A percentile compares a stretch with the other conserved stretches of the same genome.
Conservation (phyloP, 2,329 filamentous ascomycete species). For the Aureobasidium sp. region DNA sequence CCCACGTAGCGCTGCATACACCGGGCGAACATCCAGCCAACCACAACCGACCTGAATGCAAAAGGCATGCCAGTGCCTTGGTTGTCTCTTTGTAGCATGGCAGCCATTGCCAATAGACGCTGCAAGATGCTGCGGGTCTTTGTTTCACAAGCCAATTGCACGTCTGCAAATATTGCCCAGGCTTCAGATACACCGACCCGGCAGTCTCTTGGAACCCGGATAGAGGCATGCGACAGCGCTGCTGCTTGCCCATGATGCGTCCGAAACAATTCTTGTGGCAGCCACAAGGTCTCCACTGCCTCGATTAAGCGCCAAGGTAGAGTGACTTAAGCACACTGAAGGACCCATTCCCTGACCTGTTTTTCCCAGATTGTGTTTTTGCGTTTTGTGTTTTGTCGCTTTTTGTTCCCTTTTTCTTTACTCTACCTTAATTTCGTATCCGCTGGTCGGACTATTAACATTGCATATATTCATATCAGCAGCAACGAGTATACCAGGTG, state of each 20-base stretch:
- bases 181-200: not conserved
- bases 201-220: not conserved
- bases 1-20: slow-evolving; percentile 3
- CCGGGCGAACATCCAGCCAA: not conserved
- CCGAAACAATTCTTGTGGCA: not conserved
- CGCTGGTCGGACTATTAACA: slow-evolving; percentile 37
- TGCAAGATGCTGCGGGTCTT: not conserved
- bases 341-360: slow-evolving; percentile 16
- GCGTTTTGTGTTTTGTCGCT: slow-evolving; percentile 16
- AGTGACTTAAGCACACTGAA: not conserved
- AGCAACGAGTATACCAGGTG: not conserved
- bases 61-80: not conserved
- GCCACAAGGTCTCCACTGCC: slow-evolving; percentile 11
- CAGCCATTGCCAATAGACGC: slow-evolving; percentile 5
- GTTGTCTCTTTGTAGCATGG: not conserved
- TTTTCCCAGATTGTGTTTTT: slow-evolving; percentile 19
- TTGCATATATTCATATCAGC: slow-evolving; percentile 16
- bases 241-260: not conserved
- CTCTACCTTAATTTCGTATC: slow-evolving; percentile 25
- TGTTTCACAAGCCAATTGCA: not conserved
- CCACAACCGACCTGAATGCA: not conserved
- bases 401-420: slow-evolving; percentile 23
- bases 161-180: not conserved
- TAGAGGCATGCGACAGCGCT: not conserved
- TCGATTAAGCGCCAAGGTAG: slow-evolving; percentile 12